Evolutionary conservation across 1,284 basidiomycete species (phyloP), one percentile per base, ranked within the genome.

Genomic region (Hortiboletus rubellus): DNA sequence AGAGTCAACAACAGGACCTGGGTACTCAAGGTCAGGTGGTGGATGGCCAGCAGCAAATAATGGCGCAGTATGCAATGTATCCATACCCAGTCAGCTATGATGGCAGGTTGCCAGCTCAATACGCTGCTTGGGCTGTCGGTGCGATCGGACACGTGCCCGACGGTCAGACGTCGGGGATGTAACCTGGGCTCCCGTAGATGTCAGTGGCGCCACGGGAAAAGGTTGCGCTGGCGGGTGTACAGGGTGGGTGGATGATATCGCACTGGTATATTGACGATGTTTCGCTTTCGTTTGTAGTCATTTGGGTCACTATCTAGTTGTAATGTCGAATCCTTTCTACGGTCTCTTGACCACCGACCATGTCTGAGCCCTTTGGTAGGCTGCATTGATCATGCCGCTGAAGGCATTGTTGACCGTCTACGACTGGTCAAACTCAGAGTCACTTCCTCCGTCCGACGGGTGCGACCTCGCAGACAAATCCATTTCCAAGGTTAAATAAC

Each of bases 361-460:
- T 70, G 68, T 57, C 70, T 15, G 56, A 54, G 40, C 58, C 65
- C 54, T 67, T 62, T 54, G 70, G 72, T 74, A 61, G 30, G 67
- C 36, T 37, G 50, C 50, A 6, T 5, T 11, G 10, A 27, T 38
- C 22, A 41, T 17, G 9, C 0, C 42, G 7, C 44, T 14, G 44
- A 60, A 46, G 91, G 96, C 96, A 31, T 80, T 99, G 57, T 80
- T 99, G 56, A 98, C 96, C 43, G 97, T 99, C 57, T 99, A 98
- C 74, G 96, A 99, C 85, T 99, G 46, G 74, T 99, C 59, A 90
- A 96, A 59, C 84, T 99, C 54, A 97, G 97, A 42, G 84, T 46
- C 17, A 36, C 47, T 31, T 46, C 34, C 44, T 63, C 83, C 89
- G 6, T 92, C 92, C 11, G 95, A 98, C 76, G 82, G 92, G 64